A percentile compares a stretch with the other conserved stretches of the same genome.
Evolutionary conservation across 2,329 filamentous ascomycete species (phyloP).

Genomic region (Aspergillus sp.): DNA sequence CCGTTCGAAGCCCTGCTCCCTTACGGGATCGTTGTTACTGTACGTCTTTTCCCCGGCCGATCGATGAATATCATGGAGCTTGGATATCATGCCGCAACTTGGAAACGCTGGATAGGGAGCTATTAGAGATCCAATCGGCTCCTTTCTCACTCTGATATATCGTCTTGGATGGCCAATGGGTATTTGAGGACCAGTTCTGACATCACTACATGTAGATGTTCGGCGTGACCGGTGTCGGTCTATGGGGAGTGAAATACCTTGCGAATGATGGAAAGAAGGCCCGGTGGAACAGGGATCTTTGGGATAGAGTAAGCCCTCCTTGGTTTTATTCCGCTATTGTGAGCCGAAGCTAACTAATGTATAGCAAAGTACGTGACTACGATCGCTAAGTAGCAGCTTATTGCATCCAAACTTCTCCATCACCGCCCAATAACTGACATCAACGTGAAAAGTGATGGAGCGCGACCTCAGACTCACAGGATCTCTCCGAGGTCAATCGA

Average conservation of each 20-base stretch:
- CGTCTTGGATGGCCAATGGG: background rate
- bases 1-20: constrained; percentile 69
- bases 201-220: constrained; percentile 66
- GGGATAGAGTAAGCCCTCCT: constrained; percentile 63
- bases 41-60: constrained; percentile 47
- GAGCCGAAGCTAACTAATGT: constrained; percentile 43
- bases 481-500: constrained; percentile 64
- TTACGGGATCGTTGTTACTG: constrained; percentile 66
- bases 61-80: background rate
- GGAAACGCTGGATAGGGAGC: background rate
- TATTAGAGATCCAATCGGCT: background rate
- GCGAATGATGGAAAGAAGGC: constrained; percentile 67
- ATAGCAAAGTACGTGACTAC: constrained; percentile 58
- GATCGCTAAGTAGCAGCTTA: background rate
- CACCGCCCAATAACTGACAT: constrained; percentile 28
- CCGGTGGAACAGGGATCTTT: constrained; percentile 64
- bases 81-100: background rate
- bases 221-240: constrained; percentile 61
- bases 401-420: background rate
- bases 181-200: constrained; percentile 18
- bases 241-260: constrained; percentile 62
- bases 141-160: background rate
- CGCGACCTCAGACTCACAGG: constrained; percentile 67
- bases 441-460: constrained; percentile 63
- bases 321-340: background rate